Base-by-base conservation (phyloP, 306 rosid species). In the Coriaria nepalensis region DNA sequence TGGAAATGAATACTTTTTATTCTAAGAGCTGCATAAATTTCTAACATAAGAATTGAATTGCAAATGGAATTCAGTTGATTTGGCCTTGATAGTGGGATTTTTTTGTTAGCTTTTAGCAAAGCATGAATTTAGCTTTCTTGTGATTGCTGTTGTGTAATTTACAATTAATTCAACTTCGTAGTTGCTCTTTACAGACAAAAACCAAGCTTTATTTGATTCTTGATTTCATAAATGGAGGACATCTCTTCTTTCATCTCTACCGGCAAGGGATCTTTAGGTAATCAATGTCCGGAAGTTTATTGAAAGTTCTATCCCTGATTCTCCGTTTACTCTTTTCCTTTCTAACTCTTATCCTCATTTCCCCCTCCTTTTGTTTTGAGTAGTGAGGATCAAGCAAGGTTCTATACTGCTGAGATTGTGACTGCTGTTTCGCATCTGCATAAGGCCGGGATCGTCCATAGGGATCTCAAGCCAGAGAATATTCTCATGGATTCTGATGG, bases 311-410 rank as follows among this genome's bases (percentile, higher is more conserved):
- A 35, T 34, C 49, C 67, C 11, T 45, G 12, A 5, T 39, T n/a
- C n/a, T n/a, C n/a, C n/a, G n/a, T n/a, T n/a, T n/a, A 15, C 4
- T 40, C 4, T 4, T 40, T 40, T 40, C 4, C 44, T 4, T 40
- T 20, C 45, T 37, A 36, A 29, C 11, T 14, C 37, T 57, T 36
- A 57, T 35, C 44, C 38, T 37, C 8, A 45, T 46, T n/a, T n/a
- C n/a, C n/a, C n/a, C n/a, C 9, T n/a, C 46, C 65, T 39, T 69
- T 35, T 59, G 55, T 73, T 43, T 72, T 81, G 88, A 61, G 64
- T 64, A 84, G 97, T 58, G 97, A 90, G 92, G 97, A 90, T 67
- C 92, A 90, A 55, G 95, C 97, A 63, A 81, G 95, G 73, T 62
- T 81, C 47, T 88, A 83, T 62, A 68, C 96, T 58, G 96, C 93